These are phyloP conservation scores for Hyparrhenia diplandra DNA, from an alignment of 176 grass and related monocot genomes.

Conservation along the genomic window DNA sequence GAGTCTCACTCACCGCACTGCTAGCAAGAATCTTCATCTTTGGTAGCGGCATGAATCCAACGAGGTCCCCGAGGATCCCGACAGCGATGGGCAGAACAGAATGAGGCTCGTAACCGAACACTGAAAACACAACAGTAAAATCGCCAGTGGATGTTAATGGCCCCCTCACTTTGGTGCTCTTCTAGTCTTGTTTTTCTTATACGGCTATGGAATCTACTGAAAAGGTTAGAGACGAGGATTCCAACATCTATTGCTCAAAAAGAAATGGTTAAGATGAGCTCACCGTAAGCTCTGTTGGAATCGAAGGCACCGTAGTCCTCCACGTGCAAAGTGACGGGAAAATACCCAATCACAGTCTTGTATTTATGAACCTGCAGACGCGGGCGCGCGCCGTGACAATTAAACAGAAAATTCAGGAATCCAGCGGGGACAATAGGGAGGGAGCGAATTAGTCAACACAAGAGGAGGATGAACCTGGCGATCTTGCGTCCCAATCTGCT, in stretches of 20 bases:
- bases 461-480: constrained; percentile 42
- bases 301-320: constrained; percentile 75
- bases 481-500: constrained; percentile 55
- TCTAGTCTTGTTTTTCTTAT: background rate
- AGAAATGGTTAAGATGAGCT: constrained; percentile 19
- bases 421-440: background rate
- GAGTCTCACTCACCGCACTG: constrained; percentile 72
- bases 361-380: constrained; percentile 71
- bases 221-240: constrained; percentile 8
- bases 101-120: constrained; percentile 90
- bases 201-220: background rate
- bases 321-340: constrained; percentile 74
- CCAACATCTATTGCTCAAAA: background rate
- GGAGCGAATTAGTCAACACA: background rate
- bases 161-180: background rate
- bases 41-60: constrained; percentile 75
- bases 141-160: background rate
- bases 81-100: constrained; percentile 80
- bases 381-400: too few relatives aligned
- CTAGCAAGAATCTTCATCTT: constrained; percentile 80
- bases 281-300: constrained; percentile 70
- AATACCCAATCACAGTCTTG: constrained; percentile 73
- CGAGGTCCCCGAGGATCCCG: constrained; percentile 37
- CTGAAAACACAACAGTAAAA: constrained; percentile 30
- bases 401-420: too few relatives aligned